Percentiles rank a stretch among this genome's conserved stretches.
These are phyloP conservation scores for Haberlea rhodopensis DNA, from an alignment of 257 asterid genomes.

Conservation along the genomic window DNA sequence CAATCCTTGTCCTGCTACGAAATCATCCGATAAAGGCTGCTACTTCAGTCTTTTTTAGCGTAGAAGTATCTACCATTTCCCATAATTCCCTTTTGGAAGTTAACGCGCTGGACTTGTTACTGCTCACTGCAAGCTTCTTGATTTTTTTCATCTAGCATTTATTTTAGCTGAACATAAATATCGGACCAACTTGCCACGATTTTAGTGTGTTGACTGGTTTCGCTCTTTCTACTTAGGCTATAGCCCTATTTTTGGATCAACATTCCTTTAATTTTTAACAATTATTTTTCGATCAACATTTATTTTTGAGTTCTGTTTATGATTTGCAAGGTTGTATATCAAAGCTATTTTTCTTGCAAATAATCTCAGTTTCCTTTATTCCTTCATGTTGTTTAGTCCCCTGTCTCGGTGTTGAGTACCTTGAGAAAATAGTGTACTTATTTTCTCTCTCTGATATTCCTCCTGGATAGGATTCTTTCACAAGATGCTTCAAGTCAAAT, in stretches of 20 bases:
- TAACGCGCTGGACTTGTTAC: neutral
- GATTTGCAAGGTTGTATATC: neutral
- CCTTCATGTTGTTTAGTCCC: neutral
- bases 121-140: neutral
- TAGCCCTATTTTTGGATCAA: no score
- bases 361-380: neutral
- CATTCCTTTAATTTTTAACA: no score
- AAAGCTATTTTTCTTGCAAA: neutral
- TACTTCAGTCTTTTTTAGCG: no score
- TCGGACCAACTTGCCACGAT: neutral
- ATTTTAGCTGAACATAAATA: neutral
- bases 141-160: no score
- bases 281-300: neutral
- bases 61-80: no score
- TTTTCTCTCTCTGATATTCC: slow-evolving; percentile 10
- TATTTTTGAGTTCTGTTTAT: neutral
- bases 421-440: slow-evolving; percentile 9
- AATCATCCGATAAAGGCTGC: neutral
- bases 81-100: neutral
- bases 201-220: neutral
- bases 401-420: slow-evolving; percentile 12
- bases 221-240: neutral
- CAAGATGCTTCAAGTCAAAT: slow-evolving; percentile 95
- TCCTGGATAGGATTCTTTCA: slow-evolving; percentile 80
- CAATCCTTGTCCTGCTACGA: neutral